Evolutionary conservation across 2,329 filamentous ascomycete genomes (phyloP), one percentile per base, ranked within the genome.

Genomic region (Cladosporium oxysporum): DNA sequence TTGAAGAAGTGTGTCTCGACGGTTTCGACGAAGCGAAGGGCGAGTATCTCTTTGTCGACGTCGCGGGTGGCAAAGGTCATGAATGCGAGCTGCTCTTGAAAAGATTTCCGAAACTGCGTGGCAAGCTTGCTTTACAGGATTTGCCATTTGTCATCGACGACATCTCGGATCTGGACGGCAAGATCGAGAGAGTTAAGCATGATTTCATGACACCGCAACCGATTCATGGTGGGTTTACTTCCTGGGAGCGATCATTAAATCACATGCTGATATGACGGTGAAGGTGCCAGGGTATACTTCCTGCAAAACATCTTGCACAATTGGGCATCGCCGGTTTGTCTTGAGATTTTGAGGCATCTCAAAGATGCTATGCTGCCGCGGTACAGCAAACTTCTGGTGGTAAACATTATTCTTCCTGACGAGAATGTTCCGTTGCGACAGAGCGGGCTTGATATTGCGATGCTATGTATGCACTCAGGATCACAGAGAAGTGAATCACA

Each of bases 401-500:
- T 66, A 29, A 67, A 70, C 66, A 67, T 70, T 55, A 66, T 67
- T 68, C 68, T 64, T 72, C 2, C 76, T 70, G 75, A 71, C 69
- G 61, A 44, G n/a, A 49, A 66, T 33, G 57, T 53, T 21, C 64
- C 64, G 8, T 31, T 66, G 26, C 41, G 64, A n/a, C 64, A 66
- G 29, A 60, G 58, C 47, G 53, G 64, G 29, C 57, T 66, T 33
- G 64, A 66, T 28, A 59, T 66, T 18, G 64, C 64, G 8, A 66
- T 66, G 64, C 64, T 66, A 10, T 61, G 44, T 37, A 44, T 62
- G n/a, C 64, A 66, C 29, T 61, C 57, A 18, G 64, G 64, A 5
- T 59, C 41, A 10, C 64, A 66, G 33, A 57, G 64, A 26, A 66
- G 53, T 41, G 53, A 62, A 47, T 7, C 41, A 3, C 18, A 44